Conservation (phyloP, 2,329 filamentous ascomycete genomes). For the Lecanosticta acicola region DNA sequence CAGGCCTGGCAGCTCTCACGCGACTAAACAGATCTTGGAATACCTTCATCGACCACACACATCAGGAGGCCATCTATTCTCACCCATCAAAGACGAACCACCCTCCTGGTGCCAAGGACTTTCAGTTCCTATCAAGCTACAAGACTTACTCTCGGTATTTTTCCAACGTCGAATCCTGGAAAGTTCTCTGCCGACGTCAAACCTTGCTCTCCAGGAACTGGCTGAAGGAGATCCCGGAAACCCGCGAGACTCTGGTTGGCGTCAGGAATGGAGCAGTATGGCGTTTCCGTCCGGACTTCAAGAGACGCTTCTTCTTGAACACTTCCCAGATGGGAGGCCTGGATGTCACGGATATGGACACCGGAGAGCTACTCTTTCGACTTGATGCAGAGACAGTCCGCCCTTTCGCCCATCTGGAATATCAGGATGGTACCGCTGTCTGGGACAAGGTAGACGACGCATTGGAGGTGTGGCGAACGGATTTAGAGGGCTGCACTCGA, state of each 20-base stretch:
- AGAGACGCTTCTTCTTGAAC: constrained; percentile 42
- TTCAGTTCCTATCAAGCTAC: constrained; percentile 27
- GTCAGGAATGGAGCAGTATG: constrained; percentile 40
- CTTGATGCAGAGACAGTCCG: constrained; percentile 30
- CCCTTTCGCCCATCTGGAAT: constrained; percentile 44
- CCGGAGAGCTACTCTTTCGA: constrained; percentile 38
- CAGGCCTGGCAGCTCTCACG: constrained; percentile 35
- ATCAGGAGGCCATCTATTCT: constrained; percentile 41
- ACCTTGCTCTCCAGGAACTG: constrained; percentile 38
- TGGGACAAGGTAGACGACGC: constrained; percentile 43
- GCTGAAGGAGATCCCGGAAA: constrained; percentile 31
- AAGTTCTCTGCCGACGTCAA: constrained; percentile 41
- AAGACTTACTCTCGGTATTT: constrained; percentile 33
- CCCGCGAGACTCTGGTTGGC: constrained; percentile 38
- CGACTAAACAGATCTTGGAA: constrained; percentile 37
- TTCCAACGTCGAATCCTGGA: constrained; percentile 37
- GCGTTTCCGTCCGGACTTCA: constrained; percentile 45
- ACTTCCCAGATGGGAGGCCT: constrained; percentile 44
- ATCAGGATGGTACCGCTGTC: constrained; percentile 43
- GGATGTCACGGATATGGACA: constrained; percentile 45
- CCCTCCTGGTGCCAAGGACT: constrained; percentile 27
- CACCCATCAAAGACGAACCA: constrained; percentile 30
- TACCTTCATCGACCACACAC: constrained; percentile 39
- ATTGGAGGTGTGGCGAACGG: constrained; percentile 43
- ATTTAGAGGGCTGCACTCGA: constrained; percentile 30